Base-by-base conservation (phyloP, 2,329 filamentous ascomycete species). In the Penicillium sp. region DNA sequence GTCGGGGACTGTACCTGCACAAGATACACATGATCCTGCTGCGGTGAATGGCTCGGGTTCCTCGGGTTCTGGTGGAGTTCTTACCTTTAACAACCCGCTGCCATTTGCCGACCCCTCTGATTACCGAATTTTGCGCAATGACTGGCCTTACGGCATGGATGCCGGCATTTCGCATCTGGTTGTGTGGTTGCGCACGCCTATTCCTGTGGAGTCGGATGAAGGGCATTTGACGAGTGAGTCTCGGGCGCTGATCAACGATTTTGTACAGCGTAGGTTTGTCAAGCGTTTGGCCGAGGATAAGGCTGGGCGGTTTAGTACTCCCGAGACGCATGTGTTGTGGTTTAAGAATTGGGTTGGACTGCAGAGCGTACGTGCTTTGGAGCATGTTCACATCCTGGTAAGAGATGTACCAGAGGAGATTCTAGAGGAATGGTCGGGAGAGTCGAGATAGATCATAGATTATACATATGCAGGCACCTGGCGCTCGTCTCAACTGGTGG, bases 331-430 rank as follows among this genome's bases (percentile, higher is more conserved):
- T 62, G 80, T 88, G 25, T 68, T 85, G 56, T 88, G 85, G 85
- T 88, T 88, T 67, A 87, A 86, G 77, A 88, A 88, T 64, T 86
- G 83, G 78, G 81, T 80, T 9, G 79, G 78, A 37, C 65, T 87
- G 70, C 85, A 88, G 72, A 86, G 83, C 63, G 84, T 88, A 46
- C 74, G 83, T 53, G 80, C 81, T 0, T 69, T 85, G 31, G 83
- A 85, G 63, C 83, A 85, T 75, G 75, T 85, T 7, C 83, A 85
- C 74, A 75, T 85, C 19, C 68, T 85, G 21, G 70, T 85, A 1
- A 74, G 73, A 51, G 78, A 80, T 71, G 80, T 80, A 45, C 78
- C 80, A 0, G 71, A 78, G 25, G 67, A 71, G 23, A 69, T 81
- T 39, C 62, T 81, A 48, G 54, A 65, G 11, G 76, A 80, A 64